Evolutionary conservation across 1,284 basidiomycete species (phyloP).

Genomic region (Irpex rosettiformis): DNA sequence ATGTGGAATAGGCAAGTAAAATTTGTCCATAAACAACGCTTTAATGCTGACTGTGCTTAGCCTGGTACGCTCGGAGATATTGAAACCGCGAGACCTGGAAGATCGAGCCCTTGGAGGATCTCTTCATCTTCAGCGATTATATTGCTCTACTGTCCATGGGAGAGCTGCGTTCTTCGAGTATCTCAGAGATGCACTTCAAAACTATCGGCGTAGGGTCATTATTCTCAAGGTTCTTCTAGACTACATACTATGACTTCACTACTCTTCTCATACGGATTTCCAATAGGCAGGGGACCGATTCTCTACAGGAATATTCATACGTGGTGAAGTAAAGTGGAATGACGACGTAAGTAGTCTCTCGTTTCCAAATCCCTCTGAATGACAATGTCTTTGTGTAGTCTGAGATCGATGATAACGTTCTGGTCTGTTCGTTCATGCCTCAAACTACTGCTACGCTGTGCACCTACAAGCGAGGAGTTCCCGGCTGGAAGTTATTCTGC

Average conservation of each 20-base stretch:
- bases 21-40: neutral
- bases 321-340: slow-evolving; percentile 56
- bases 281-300: slow-evolving; percentile 58
- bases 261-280: neutral
- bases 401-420: slow-evolving; percentile 52
- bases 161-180: slow-evolving; percentile 59
- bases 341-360: slow-evolving; percentile 37
- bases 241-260: neutral
- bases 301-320: slow-evolving; percentile 57
- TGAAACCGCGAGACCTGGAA: slow-evolving; percentile 45
- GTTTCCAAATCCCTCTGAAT: neutral
- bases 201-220: slow-evolving; percentile 54
- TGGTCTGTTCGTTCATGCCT: slow-evolving; percentile 61
- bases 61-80: slow-evolving; percentile 54
- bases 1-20: slow-evolving; percentile 45
- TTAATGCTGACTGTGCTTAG: slow-evolving; percentile 27
- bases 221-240: slow-evolving; percentile 66
- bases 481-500: slow-evolving; percentile 53
- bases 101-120: slow-evolving; percentile 47
- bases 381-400: slow-evolving; percentile 21
- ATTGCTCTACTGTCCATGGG: slow-evolving; percentile 50
- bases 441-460: slow-evolving; percentile 43
- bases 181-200: slow-evolving; percentile 47
- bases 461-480: slow-evolving; percentile 45
- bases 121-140: slow-evolving; percentile 56